These are phyloP conservation scores for Chrysoporthe puriensis DNA, from an alignment of 2,329 filamentous ascomycete species.

Conservation along the genomic window DNA sequence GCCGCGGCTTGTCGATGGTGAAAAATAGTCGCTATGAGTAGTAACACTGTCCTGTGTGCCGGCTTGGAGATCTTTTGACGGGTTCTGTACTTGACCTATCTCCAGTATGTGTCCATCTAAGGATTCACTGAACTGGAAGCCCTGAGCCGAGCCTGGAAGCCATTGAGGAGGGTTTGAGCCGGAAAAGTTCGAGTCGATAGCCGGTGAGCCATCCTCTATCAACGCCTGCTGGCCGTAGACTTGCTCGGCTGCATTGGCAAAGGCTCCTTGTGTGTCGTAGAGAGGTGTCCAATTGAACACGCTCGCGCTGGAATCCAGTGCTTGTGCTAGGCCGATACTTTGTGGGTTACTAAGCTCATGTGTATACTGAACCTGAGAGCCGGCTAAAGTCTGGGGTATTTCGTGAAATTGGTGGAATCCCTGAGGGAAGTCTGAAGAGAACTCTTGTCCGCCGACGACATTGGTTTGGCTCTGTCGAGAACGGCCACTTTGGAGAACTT, in stretches of 20 bases:
- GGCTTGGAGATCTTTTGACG: background rate
- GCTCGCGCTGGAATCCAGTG: background rate
- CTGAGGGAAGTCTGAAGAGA: slow-evolving; percentile 1
- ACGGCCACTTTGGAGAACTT: background rate
- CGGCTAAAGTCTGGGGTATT: background rate
- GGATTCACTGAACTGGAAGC: background rate
- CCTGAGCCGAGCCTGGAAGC: background rate
- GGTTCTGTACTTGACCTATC: background rate
- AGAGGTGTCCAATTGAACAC: background rate
- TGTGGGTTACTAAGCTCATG: background rate
- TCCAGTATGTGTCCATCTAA: background rate
- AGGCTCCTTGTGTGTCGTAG: slow-evolving; percentile 5
- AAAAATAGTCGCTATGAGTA: background rate
- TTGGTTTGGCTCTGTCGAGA: background rate
- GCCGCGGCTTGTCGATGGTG: background rate
- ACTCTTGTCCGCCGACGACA: background rate
- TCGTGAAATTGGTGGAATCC: background rate
- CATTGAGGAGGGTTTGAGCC: background rate
- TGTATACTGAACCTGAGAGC: background rate
- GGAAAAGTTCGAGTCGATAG: background rate
- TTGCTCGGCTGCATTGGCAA: slow-evolving; percentile 2
- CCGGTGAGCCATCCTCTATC: background rate
- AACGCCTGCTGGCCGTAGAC: slow-evolving; percentile 3
- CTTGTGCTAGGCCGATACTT: background rate
- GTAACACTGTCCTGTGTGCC: background rate